Conservation (phyloP, 2,329 filamentous ascomycete species). For the Aspergillus quadrilineatus region DNA sequence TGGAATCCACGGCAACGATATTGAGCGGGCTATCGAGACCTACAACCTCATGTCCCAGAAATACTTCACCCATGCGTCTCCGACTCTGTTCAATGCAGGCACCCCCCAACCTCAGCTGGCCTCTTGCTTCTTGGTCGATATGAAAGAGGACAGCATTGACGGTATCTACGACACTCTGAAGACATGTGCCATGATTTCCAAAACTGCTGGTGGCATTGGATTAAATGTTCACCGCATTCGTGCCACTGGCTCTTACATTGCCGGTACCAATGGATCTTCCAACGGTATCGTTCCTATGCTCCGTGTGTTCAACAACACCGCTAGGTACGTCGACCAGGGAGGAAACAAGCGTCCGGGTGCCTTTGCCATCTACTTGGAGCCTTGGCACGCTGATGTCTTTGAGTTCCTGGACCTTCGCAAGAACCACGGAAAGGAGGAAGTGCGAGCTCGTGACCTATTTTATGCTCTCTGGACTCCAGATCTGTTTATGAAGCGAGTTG, state of each 20-base stretch:
- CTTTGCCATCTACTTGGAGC: constrained; percentile 98
- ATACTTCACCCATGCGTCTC: constrained; percentile 96
- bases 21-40: constrained; percentile 93
- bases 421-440: constrained; percentile 99
- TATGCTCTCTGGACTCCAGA: constrained; percentile 98
- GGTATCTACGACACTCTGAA: constrained; percentile 99
- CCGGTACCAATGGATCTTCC: constrained; percentile 95
- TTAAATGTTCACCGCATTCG: constrained; percentile 96
- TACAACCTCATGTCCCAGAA: constrained; percentile 99
- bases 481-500: constrained; percentile 99
- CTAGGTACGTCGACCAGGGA: constrained; percentile 96
- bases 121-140: constrained; percentile 98
- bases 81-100: constrained; percentile 96
- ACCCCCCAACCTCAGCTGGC: constrained; percentile 93
- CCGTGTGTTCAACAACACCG: constrained; percentile 98
- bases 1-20: constrained; percentile 91
- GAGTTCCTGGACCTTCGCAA: constrained; percentile 97
- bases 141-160: constrained; percentile 99
- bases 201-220: constrained; percentile 97
- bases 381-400: constrained; percentile 97
- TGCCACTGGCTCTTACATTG: constrained; percentile 96
- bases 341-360: constrained; percentile 98
- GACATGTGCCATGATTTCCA: constrained; percentile 99
- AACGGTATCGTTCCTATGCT: constrained; percentile 98
- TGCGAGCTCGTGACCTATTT: constrained; percentile 95